Conservation (phyloP, 768 basidiomycete species). For the Lanmaoa pseudosensibilis region DNA sequence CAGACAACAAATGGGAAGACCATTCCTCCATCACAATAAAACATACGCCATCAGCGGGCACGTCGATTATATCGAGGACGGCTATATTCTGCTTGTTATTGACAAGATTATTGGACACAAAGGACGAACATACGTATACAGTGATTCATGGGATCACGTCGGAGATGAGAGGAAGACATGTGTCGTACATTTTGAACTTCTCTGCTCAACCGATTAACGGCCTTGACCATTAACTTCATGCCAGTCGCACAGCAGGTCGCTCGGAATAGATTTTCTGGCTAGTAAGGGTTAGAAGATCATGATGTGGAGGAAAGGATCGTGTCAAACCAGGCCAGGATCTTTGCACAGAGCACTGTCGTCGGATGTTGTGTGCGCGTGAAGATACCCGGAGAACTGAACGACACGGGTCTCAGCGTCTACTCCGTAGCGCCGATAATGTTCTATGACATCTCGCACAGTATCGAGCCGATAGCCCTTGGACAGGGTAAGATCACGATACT, state of each 20-base stretch:
- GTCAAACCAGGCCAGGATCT: constrained; percentile 66
- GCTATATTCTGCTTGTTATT: constrained; percentile 41
- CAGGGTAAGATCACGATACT: constrained; percentile 48
- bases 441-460: constrained; percentile 65
- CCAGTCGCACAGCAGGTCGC: constrained; percentile 55
- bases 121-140: constrained; percentile 60
- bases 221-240: constrained; percentile 61
- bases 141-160: constrained; percentile 67
- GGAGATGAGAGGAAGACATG: constrained; percentile 52
- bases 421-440: constrained; percentile 47
- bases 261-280: constrained; percentile 76
- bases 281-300: constrained; percentile 9
- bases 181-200: constrained; percentile 60
- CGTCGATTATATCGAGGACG: constrained; percentile 61
- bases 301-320: neutral
- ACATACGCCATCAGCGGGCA: constrained; percentile 49
- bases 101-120: neutral
- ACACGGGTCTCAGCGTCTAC: constrained; percentile 15
- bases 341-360: constrained; percentile 65
- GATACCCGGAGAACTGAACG: constrained; percentile 34
- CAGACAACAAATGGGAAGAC: constrained; percentile 60
- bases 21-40: constrained; percentile 84
- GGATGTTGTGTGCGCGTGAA: constrained; percentile 31
- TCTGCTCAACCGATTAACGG: constrained; percentile 60
- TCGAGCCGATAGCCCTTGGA: constrained; percentile 62